phyloP scores from a whole-genome alignment of 176 grass and related monocot genomes.

The Olyra latifolia region DNA sequence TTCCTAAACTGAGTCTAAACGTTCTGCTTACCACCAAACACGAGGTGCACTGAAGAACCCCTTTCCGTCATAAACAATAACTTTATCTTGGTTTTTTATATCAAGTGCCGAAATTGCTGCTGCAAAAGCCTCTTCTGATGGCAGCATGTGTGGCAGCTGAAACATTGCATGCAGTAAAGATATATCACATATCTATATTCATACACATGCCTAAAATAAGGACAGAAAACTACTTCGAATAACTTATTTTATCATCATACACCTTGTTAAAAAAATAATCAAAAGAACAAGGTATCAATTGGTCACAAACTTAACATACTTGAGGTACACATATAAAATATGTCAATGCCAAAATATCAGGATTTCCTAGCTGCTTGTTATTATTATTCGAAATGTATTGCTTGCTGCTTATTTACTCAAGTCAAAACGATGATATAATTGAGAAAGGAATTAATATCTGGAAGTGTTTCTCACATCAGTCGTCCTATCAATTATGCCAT shows the following conservation, averaged over 20 bases:
- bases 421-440: not conserved
- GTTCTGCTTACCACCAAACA: slow-evolving; percentile 85
- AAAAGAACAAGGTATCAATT: not conserved
- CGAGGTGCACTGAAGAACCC: slow-evolving; percentile 77
- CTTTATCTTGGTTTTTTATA: slow-evolving; percentile 67
- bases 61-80: slow-evolving; percentile 93
- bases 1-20: not conserved
- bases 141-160: slow-evolving; percentile 93
- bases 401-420: not conserved
- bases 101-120: slow-evolving; percentile 68
- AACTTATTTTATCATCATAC: not conserved
- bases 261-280: not conserved
- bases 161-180: not conserved
- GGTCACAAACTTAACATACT: not conserved
- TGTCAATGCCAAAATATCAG: not conserved
- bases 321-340: not conserved
- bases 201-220: not conserved
- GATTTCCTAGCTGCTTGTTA: not conserved
- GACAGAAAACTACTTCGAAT: not conserved
- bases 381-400: too few relatives aligned
- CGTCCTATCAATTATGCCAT: slow-evolving; percentile 61
- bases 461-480: slow-evolving; percentile 63
- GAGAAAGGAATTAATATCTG: not conserved
- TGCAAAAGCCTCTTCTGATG: slow-evolving; percentile 79
- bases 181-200: not conserved